Evolutionary conservation across 2,329 filamentous ascomycete species (phyloP).

Genomic region (Graphium sp.): DNA sequence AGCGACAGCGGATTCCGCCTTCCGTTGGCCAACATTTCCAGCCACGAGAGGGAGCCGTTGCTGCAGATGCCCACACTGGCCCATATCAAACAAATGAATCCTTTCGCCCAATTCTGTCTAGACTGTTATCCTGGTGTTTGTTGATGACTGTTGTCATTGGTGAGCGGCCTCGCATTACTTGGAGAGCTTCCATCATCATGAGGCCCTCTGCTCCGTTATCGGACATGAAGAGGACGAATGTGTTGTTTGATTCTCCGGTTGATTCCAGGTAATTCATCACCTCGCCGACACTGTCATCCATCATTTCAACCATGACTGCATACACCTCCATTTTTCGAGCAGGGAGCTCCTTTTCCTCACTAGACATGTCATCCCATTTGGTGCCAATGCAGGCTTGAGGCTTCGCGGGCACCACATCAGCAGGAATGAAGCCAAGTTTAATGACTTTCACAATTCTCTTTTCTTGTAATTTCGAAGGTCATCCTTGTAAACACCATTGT

Average conservation of each 20-base stretch:
- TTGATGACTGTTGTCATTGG: slow-evolving; percentile 12
- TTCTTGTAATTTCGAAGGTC: background rate
- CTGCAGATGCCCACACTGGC: slow-evolving; percentile 28
- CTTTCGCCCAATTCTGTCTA: slow-evolving; percentile 35
- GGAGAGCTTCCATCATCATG: slow-evolving; percentile 3
- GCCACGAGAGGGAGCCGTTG: slow-evolving; percentile 12
- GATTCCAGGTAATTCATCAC: slow-evolving; percentile 29
- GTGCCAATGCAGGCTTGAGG: background rate
- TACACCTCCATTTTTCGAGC: slow-evolving; percentile 25
- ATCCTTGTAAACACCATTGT: background rate
- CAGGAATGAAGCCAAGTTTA: background rate
- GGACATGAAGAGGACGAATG: slow-evolving; percentile 35
- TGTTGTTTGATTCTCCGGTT: slow-evolving; percentile 33
- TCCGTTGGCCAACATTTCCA: slow-evolving; percentile 21
- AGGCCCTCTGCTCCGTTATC: slow-evolving; percentile 23
- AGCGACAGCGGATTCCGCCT: slow-evolving; percentile 34
- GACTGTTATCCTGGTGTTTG: slow-evolving; percentile 37
- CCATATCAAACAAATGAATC: slow-evolving; percentile 42
- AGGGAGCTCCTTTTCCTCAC: slow-evolving; percentile 8
- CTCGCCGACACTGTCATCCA: slow-evolving; percentile 33
- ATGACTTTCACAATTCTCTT: background rate
- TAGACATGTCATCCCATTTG: slow-evolving; percentile 8
- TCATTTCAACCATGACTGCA: slow-evolving; percentile 39
- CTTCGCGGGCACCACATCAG: background rate
- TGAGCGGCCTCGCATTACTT: slow-evolving; percentile 7